Evolutionary conservation across 2,329 filamentous ascomycete species (phyloP), one percentile per base, ranked within the genome.

Genomic region (Coleophoma crateriformis): DNA sequence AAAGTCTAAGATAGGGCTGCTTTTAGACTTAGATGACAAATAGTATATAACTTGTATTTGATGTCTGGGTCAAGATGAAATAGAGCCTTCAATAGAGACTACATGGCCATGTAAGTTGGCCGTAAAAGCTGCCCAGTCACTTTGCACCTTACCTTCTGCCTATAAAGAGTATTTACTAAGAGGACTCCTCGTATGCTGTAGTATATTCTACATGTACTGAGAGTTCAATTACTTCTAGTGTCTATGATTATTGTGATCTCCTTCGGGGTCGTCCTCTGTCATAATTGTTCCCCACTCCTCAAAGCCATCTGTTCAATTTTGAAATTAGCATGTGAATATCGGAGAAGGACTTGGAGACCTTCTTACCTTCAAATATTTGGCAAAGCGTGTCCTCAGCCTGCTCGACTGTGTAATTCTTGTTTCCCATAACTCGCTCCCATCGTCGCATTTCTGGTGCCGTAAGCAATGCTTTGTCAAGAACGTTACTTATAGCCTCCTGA

Each of bases 381-480:
- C 67, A 64, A 49, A 83, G 50, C 34, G 65, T 71, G 34, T 78
- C 71, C 27, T 70, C 65, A 51, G 73, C 77, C 37, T 70, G 61
- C 2, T 68, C 67, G 1, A 61, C 57, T 4, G 57, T 60, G 15
- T 71, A 52, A 12, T 58, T 64, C 8, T 62, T 64, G 39, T 70
- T 67, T 4, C 67, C 63, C 77, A 81, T 81, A 4, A 81, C 70
- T 19, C 63, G 64, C 58, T 78, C 71, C 73, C 81, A 81, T 58
- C 69, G 60, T n/a, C 58, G 62, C 61, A 76, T 78, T 64, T 89
- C 85, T 0, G 63, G 63, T 19, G 84, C 77, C n/a, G 74, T 73
- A 3, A 89, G 63, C 20, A 88, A 62, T 58, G 84, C 88, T 2
- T 63, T 65, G 58, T 89, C 80, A 3, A 89, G 63, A 33, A 75